Percentiles rank a stretch among this genome's conserved stretches.
Conservation (phyloP, 345 rosid species). For the Gossypium stocksii region DNA sequence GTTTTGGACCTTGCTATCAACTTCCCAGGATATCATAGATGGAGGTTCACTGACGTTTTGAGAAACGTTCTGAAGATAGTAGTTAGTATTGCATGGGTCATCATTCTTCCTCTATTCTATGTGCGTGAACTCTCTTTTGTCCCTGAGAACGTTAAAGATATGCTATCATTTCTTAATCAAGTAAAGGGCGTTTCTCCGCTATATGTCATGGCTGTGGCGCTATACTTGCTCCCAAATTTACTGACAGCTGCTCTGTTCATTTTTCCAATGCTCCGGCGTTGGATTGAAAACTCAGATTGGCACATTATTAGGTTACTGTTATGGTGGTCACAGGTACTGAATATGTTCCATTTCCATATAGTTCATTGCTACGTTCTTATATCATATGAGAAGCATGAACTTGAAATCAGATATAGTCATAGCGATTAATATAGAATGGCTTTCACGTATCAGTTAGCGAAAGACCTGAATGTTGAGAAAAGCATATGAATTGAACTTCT, state of each 20-base stretch:
- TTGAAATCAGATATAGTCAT: too few species aligned
- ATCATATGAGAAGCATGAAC: neutral
- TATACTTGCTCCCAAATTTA: slow-evolving; percentile 79
- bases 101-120: slow-evolving; percentile 76
- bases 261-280: slow-evolving; percentile 93
- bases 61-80: slow-evolving; percentile 70
- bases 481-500: neutral
- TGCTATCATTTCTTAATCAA: slow-evolving; percentile 54
- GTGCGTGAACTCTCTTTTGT: slow-evolving; percentile 46
- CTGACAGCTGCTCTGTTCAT: slow-evolving; percentile 75
- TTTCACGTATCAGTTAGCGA: neutral
- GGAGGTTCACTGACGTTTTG: slow-evolving; percentile 77
- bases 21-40: slow-evolving; percentile 90
- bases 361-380: neutral
- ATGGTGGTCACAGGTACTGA: slow-evolving; percentile 97
- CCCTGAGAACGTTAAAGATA: slow-evolving; percentile 35
- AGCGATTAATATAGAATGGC: neutral
- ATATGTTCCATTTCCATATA: slow-evolving; percentile 3
- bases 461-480: neutral
- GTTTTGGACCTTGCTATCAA: slow-evolving; percentile 78
- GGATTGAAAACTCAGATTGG: slow-evolving; percentile 99
- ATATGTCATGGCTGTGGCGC: slow-evolving; percentile 66
- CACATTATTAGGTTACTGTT: slow-evolving; percentile 72
- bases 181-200: slow-evolving; percentile 69
- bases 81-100: slow-evolving; percentile 68